A percentile compares a stretch with the other conserved stretches of the same genome.
Evolutionary conservation across 2,329 filamentous ascomycete genomes (phyloP).

Genomic region (Exutisphaerella laricina): DNA sequence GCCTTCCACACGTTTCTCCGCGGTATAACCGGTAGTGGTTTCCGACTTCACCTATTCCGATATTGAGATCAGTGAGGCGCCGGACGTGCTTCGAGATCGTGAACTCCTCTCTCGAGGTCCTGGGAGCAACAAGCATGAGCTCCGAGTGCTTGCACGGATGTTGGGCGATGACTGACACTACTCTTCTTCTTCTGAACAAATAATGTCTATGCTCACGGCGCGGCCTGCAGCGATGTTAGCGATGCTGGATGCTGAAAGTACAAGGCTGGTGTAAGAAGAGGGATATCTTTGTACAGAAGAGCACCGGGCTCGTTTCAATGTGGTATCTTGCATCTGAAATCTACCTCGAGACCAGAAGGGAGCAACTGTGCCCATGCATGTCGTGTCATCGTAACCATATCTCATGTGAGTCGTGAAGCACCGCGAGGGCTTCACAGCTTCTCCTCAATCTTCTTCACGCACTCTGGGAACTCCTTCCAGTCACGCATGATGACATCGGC

Average conservation of each 20-base stretch:
- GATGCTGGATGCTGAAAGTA: neutral
- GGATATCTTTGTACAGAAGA: slow-evolving; percentile 1
- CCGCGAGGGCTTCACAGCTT: slow-evolving; percentile 6
- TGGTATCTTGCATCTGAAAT: slow-evolving; percentile 6
- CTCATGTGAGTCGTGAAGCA: neutral
- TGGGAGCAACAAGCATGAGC: no score
- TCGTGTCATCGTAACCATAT: no score
- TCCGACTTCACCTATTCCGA: no score
- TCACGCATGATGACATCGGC: slow-evolving; percentile 47
- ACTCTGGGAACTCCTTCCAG: slow-evolving; percentile 48
- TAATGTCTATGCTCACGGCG: no score
- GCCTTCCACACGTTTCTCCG: neutral
- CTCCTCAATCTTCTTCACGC: slow-evolving; percentile 45
- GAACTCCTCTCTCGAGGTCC: neutral
- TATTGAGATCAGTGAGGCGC: no score
- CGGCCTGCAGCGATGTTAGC: neutral
- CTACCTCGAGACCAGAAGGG: slow-evolving; percentile 3
- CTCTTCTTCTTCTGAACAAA: no score
- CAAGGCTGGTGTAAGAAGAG: neutral
- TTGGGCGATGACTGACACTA: no score
- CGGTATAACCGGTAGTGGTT: no score
- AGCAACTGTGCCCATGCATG: slow-evolving; percentile 7
- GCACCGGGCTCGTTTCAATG: slow-evolving; percentile 5
- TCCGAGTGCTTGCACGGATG: no score
- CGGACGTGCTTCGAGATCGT: neutral